Base-by-base conservation (phyloP, 805 yeast species). In the Hyphopichia homilentoma region DNA sequence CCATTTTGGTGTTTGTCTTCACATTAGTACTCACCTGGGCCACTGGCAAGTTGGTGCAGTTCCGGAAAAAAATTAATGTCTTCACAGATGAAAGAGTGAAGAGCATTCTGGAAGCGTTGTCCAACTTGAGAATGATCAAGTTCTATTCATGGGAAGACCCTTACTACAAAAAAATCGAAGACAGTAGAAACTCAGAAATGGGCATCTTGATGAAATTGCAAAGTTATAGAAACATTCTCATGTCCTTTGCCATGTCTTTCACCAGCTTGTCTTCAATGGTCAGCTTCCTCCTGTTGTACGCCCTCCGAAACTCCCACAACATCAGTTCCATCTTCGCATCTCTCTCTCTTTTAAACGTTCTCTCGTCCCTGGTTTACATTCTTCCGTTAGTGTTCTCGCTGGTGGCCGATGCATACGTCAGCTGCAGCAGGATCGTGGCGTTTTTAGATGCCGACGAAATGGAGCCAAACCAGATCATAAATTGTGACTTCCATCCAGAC, bases 131-230 rank as follows among this genome's bases (percentile, higher is more conserved):
- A 27, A 42, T 48, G 38, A 45, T 48, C 27, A 48, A 47, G 29
- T 38, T 39, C 22, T 48, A 47, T 26, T 35, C 41, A 13, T 47
- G 52, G 52, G 53, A 46, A 21, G 14, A 25, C 9, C 49, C 50
- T 3, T 48, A 46, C 26, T 34, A 32, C 21, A 30, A 36, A 15
- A 32, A 29, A 16, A 32, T 48, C 7, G 21, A 29, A 9, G 27
- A 34, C 3, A 30, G 33, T 3, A 35, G 50, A 25, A 25, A 27
- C 9, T 7, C n/a, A 11, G 51, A 46, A 29, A 41, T 41, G 40
- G 24, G 21, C 1, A 18, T 23, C 21, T 17, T 45, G 8, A 29
- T 41, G 12, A 37, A 31, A 20, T 40, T 46, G 23, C 47, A 48
- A 30, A 29, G 39, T 2, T 9, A 40, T 3, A 34, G 47, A 19